Percentiles rank a stretch among this genome's conserved stretches.
These are phyloP conservation scores for Penicillium pulvis DNA, from an alignment of 495 filamentous ascomycete genomes.

Conservation along the genomic window DNA sequence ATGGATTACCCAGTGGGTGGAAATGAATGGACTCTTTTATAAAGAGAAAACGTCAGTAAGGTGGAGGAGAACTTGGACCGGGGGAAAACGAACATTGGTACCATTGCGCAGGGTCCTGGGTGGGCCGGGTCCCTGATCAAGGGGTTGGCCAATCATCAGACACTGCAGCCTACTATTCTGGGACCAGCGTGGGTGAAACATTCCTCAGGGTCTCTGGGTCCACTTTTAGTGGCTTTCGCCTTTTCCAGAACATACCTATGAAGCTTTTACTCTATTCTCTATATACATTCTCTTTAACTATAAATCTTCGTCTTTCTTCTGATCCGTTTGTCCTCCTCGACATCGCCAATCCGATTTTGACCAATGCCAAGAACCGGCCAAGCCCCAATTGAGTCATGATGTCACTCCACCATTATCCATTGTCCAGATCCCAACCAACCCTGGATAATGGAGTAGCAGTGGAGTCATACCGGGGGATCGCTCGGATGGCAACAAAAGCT, in stretches of 20 bases:
- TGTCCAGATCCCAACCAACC: constrained; percentile 20
- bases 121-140: constrained; percentile 13
- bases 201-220: constrained; percentile 6
- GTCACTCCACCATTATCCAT: constrained; percentile 14
- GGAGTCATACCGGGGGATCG: constrained; percentile 1
- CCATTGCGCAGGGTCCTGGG: constrained; percentile 15
- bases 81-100: constrained; percentile 9
- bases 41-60: constrained; percentile 1
- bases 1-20: neutral
- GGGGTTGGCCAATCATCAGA: constrained; percentile 6
- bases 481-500: constrained; percentile 5
- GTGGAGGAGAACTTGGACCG: constrained; percentile 3
- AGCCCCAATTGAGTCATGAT: constrained; percentile 19
- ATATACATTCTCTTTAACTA: neutral
- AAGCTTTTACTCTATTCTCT: no score
- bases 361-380: constrained; percentile 4
- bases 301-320: neutral
- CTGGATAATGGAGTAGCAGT: constrained; percentile 10
- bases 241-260: constrained; percentile 4
- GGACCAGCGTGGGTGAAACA: constrained; percentile 21
- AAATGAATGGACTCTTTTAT: constrained; percentile 7
- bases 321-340: neutral
- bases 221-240: neutral
- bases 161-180: constrained; percentile 11
- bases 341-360: neutral